These are phyloP conservation scores for Corymbia calophylla DNA, from an alignment of 441 rosid genomes.

Conservation along the genomic window DNA sequence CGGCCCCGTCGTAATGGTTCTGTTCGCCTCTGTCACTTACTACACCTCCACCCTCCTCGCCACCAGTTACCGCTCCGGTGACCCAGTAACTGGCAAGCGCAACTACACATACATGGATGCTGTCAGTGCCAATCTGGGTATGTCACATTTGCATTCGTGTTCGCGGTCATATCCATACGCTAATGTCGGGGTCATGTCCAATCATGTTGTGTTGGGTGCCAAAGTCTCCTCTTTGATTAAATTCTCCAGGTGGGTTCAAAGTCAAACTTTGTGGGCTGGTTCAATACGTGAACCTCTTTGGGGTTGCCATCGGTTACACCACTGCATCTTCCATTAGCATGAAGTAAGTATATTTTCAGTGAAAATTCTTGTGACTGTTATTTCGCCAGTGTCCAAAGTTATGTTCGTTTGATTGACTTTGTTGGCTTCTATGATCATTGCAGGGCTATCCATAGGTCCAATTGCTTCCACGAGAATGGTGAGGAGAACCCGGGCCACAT, in stretches of 20 bases:
- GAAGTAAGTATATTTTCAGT: background rate
- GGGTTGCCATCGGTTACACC: constrained; percentile 5
- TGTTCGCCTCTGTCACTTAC: background rate
- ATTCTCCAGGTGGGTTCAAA: background rate
- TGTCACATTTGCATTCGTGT: background rate
- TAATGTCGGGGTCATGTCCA: background rate
- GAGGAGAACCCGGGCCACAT: background rate
- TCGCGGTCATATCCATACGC: background rate
- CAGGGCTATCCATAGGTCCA: constrained; percentile 6
- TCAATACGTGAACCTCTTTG: background rate
- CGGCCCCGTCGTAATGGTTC: background rate
- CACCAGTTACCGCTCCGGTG: background rate
- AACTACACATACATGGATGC: constrained; percentile 13
- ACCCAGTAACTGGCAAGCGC: background rate
- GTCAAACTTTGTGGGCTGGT: background rate
- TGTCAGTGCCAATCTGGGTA: constrained; percentile 4
- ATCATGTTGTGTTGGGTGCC: background rate
- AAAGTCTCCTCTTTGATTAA: background rate
- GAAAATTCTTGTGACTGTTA: background rate
- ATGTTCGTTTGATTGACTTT: background rate
- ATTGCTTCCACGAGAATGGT: constrained; percentile 5
- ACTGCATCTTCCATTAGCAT: constrained; percentile 3
- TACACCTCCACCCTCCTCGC: constrained; percentile 1
- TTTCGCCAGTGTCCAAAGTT: background rate
- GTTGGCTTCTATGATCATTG: background rate